Percentiles rank a stretch among this genome's conserved stretches.
Evolutionary conservation across 495 filamentous ascomycete species (phyloP).

Genomic region (Amniculicola lignicola): DNA sequence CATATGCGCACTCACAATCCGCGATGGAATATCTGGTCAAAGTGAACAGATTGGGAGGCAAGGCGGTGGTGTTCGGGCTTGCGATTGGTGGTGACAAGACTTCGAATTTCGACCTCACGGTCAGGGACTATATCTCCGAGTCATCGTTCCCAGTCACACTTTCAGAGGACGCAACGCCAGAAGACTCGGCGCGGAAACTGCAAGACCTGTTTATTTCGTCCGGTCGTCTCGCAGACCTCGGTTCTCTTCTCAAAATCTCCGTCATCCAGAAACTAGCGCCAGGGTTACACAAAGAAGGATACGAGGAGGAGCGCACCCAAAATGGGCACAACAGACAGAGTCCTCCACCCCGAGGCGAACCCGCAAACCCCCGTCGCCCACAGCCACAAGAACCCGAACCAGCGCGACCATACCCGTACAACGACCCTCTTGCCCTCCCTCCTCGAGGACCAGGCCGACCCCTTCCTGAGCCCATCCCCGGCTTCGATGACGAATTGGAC

Average conservation of each 20-base stretch:
- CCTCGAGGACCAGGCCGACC: constrained; percentile 63
- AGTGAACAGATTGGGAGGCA: constrained; percentile 74
- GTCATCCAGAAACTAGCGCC: constrained; percentile 80
- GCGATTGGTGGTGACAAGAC: constrained; percentile 78
- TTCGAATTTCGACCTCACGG: constrained; percentile 67
- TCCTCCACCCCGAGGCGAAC: constrained; percentile 30
- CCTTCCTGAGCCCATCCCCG: constrained; percentile 60
- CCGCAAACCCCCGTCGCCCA: constrained; percentile 48
- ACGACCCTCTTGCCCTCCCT: constrained; percentile 61
- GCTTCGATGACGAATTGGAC: constrained; percentile 92
- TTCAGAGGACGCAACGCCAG: constrained; percentile 15
- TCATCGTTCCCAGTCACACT: constrained; percentile 56
- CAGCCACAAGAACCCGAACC: constrained; percentile 51
- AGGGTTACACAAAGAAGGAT: constrained; percentile 68
- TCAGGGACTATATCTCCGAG: constrained; percentile 71
- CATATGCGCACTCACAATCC: constrained; percentile 87
- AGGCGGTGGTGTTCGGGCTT: constrained; percentile 76
- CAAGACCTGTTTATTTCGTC: constrained; percentile 70
- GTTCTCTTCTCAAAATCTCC: constrained; percentile 64
- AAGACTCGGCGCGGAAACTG: constrained; percentile 47
- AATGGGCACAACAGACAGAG: background rate
- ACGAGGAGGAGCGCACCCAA: constrained; percentile 52
- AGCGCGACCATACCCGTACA: constrained; percentile 63
- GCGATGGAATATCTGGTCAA: constrained; percentile 81
- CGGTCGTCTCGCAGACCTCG: constrained; percentile 64